Evolutionary conservation across 2,329 filamentous ascomycete species (phyloP), one percentile per base, ranked within the genome.

Genomic region (Pestalotiopsis sp.): DNA sequence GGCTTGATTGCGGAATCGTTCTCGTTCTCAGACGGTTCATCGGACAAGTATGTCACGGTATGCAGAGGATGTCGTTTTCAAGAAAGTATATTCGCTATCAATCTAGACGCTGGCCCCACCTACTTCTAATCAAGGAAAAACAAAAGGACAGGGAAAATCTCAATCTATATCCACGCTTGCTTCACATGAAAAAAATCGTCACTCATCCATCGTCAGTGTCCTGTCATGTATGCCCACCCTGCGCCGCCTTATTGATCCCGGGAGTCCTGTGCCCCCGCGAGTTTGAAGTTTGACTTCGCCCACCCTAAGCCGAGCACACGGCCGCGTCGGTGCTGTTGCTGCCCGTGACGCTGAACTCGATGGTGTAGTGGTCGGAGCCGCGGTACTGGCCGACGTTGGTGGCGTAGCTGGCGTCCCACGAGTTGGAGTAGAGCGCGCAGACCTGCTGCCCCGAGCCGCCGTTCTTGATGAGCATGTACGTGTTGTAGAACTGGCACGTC

Each of bases 371-470:
- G n/a, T 72, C 69, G 13, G 69, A 63, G 52, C 77, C 77, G 66
- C 78, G 73, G 68, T 77, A 69, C 52, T 67, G 61, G 14, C 68
- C 68, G n/a, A 3, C 48, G 55, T 69, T 69, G 26, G 59, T 67
- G 22, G 66, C 61, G 59, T 69, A 65, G 59, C 20, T 59, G 4
- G 76, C 13, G 75, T 75, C 68, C 65, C 68, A 67, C n/a, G 59
- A 63, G 17, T 39, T 20, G 14, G 64, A 60, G 60, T 68, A 68
- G 60, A 69, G 20, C 4, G 64, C 55, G 26, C 68, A 70, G 68
- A 76, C 70, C 13, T 73, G 70, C 13, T 68, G 70, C 56, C 73
- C 70, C 6, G 78, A 76, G 3, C 75, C 75, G 55, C 78, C 75
- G 40, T 75, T 78, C 66, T 68, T 69, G 20, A 71, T 70, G 22